phyloP scores from a whole-genome alignment of 352 stramenopile genomes.

The Phytophthora macrochlamydospora region DNA sequence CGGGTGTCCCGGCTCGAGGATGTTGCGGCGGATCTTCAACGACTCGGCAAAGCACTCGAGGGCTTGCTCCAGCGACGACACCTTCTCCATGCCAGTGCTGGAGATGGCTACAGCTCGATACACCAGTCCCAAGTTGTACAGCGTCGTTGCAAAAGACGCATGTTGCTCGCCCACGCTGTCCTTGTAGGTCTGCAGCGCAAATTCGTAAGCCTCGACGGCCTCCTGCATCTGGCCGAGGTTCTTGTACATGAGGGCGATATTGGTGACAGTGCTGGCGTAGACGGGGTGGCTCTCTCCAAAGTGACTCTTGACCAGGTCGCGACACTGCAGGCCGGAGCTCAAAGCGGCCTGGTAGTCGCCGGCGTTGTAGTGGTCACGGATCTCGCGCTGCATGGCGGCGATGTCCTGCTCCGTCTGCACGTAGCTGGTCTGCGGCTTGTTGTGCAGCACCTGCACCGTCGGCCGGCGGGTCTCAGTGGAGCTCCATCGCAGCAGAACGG shows the following conservation, averaged over 20 bases:
- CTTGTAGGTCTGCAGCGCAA: conserved; percentile 82
- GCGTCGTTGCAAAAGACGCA: conserved; percentile 82
- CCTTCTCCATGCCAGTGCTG: conserved; percentile 69
- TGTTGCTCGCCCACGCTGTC: conserved; percentile 79
- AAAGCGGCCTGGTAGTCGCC: conserved; percentile 71
- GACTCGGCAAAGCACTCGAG: conserved; percentile 83
- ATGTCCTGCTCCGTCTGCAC: conserved; percentile 83
- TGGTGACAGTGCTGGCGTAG: conserved; percentile 85
- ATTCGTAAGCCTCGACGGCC: conserved; percentile 83
- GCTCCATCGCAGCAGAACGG: background rate
- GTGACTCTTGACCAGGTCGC: conserved; percentile 72
- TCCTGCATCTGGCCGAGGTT: conserved; percentile 78
- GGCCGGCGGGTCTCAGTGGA: conserved; percentile 24
- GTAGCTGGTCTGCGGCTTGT: conserved; percentile 55
- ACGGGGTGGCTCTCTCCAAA: conserved; percentile 83
- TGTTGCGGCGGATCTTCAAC: conserved; percentile 70
- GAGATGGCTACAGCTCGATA: conserved; percentile 68
- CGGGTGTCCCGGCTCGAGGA: conserved; percentile 75
- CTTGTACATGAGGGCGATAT: conserved; percentile 91
- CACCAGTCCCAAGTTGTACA: conserved; percentile 83
- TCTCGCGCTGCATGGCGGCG: conserved; percentile 79
- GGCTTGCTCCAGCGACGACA: conserved; percentile 64
- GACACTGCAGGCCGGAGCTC: conserved; percentile 68
- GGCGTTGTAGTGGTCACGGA: conserved; percentile 80
- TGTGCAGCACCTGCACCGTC: conserved; percentile 68